Evolutionary conservation across 352 stramenopile species (phyloP), one percentile per base, ranked within the genome.

Genomic region (Phytophthora tubulina): DNA sequence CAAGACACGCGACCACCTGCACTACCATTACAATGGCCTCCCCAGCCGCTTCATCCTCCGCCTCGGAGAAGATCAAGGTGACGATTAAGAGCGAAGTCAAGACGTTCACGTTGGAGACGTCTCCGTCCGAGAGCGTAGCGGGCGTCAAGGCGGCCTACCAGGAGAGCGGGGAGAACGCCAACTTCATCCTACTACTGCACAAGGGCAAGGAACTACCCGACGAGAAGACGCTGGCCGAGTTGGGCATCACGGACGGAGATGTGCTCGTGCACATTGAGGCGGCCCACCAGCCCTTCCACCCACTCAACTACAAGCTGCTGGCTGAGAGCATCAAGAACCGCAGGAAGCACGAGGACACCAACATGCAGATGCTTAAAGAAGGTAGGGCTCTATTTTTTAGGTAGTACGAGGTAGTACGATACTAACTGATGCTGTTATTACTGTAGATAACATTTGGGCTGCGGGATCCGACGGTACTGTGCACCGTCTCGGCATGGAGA

Each of bases 261-360:
- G 83, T 95, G 64, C 77, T 96, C 31, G 88, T 96, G 42, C 88
- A 96, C 67, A 92, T 96, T 53, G 88, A 96, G 71, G 84, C 88
- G 32, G 73, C 86, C 14, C 89, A 96, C 36, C 87, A 96, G 73
- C 89, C 89, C n/a, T 96, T 96, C 69, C 88, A 90, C 42, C 86
- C 88, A 17, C 81, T 96, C 41, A 95, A 96, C 76, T 96, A 96
- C 79, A 91, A 91, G 70, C 54, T 82, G 45, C 77, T 96, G 49
- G 89, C 89, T 8, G 84, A 96, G 59, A 86, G 84, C 50, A 92
- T 96, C 57, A 88, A 89, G 56, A 86, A 70, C 42, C 89, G 84
- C 48, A 82, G 86, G 55, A 89, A 89, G 71, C 88, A 96, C 58
- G 88, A 96, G 59, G 85, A 95, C 63, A 67, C 81, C 14, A 94